Evolutionary conservation across 768 basidiomycete genomes (phyloP).

Genomic region (Lactarius vividus): DNA sequence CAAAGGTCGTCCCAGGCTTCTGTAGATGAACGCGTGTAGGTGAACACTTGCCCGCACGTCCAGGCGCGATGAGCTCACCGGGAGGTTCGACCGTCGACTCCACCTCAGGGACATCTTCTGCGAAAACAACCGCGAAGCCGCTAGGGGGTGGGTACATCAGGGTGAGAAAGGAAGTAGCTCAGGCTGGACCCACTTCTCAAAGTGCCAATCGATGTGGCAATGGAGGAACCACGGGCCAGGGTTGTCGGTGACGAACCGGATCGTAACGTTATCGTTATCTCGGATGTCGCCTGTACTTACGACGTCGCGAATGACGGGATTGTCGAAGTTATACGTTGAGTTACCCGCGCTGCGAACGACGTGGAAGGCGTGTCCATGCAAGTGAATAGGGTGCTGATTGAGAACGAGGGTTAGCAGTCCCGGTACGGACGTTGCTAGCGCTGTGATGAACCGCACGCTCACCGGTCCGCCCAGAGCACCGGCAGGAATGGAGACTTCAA

Average conservation of each 20-base stretch:
- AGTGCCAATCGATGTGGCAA: constrained; percentile 34
- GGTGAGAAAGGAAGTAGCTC: no score
- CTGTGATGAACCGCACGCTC: neutral
- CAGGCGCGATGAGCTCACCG: constrained; percentile 1
- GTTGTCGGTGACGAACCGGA: constrained; percentile 34
- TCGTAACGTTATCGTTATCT: constrained; percentile 24
- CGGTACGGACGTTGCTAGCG: neutral
- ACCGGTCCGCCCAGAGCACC: neutral
- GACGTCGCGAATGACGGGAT: constrained; percentile 47
- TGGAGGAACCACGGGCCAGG: constrained; percentile 33
- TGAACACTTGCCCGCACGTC: neutral
- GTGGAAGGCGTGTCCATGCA: constrained; percentile 18
- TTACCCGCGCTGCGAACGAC: constrained; percentile 23
- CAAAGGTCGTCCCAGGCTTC: constrained; percentile 13
- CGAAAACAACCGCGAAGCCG: constrained; percentile 18
- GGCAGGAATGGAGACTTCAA: constrained; percentile 38
- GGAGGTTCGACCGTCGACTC: neutral
- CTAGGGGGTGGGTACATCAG: neutral
- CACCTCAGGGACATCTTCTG: constrained; percentile 14
- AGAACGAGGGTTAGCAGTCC: neutral
- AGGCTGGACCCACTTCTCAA: constrained; percentile 4
- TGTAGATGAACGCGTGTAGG: neutral
- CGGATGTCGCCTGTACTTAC: constrained; percentile 29
- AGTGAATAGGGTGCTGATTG: constrained; percentile 3
- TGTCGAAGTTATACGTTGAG: constrained; percentile 28